phyloP scores from a whole-genome alignment of 768 basidiomycete genomes.

The Daedaleopsis sinensis region DNA sequence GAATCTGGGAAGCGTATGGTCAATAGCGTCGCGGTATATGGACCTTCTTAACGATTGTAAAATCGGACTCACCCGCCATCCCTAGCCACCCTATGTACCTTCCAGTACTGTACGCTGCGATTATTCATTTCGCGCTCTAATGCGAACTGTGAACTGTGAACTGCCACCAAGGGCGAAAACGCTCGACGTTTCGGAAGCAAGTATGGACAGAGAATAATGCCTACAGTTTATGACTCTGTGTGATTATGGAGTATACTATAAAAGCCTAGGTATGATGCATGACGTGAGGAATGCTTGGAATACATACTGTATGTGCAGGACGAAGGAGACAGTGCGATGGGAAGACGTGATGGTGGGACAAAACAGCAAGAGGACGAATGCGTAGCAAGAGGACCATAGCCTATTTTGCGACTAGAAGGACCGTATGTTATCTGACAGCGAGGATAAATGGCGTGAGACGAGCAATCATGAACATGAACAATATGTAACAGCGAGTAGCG shows the following conservation, averaged over 20 bases:
- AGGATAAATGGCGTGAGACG: constrained; percentile 12
- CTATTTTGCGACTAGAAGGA: constrained; percentile 24
- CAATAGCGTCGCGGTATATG: neutral
- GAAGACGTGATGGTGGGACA: constrained; percentile 14
- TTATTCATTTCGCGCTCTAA: neutral
- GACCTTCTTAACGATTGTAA: neutral
- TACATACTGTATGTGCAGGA: constrained; percentile 24
- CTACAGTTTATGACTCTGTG: constrained; percentile 14
- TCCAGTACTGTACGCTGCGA: too few relatives aligned
- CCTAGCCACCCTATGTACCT: neutral
- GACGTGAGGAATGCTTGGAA: constrained; percentile 20
- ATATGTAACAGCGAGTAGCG: constrained; percentile 6
- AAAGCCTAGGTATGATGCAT: constrained; percentile 22
- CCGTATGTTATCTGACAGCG: constrained; percentile 23
- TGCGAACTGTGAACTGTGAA: neutral
- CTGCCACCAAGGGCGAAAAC: constrained; percentile 14
- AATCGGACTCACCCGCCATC: too few relatives aligned
- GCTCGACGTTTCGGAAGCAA: constrained; percentile 15
- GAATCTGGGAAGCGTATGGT: constrained; percentile 2
- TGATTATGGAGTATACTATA: constrained; percentile 22
- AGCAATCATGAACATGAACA: constrained; percentile 6
- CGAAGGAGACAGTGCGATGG: constrained; percentile 19
- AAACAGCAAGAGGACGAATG: constrained; percentile 20
- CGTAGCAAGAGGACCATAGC: constrained; percentile 23
- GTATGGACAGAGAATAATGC: constrained; percentile 19